These are phyloP conservation scores for Flaveria bidentis DNA, from an alignment of 129 eudicot species.

Conservation along the genomic window DNA sequence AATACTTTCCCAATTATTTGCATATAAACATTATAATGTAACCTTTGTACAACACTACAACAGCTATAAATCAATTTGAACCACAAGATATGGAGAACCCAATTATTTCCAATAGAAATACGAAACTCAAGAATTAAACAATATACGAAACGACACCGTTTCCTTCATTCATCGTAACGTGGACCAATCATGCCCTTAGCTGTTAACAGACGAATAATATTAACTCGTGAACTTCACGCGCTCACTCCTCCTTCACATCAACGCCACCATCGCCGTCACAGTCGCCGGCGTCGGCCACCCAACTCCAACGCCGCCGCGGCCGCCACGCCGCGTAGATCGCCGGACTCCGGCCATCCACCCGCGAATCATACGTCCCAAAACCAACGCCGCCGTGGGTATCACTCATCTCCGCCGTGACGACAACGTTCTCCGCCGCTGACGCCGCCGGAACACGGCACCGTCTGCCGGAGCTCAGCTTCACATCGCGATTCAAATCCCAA, in stretches of 20 bases:
- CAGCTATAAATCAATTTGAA: background rate
- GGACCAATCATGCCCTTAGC: constrained; percentile 27
- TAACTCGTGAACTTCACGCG: constrained; percentile 15
- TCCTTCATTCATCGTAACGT: constrained; percentile 13
- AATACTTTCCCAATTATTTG: too few species aligned
- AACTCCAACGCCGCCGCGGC: constrained; percentile 33
- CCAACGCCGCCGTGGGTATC: constrained; percentile 34
- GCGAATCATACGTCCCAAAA: constrained; percentile 49
- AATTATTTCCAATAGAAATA: constrained; percentile 29
- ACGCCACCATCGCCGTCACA: constrained; percentile 1
- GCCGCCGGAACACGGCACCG: constrained; percentile 23
- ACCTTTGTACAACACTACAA: constrained; percentile 7
- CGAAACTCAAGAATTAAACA: constrained; percentile 31
- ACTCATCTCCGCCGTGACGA: constrained; percentile 44
- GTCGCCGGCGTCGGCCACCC: constrained; percentile 35
- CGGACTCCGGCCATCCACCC: constrained; percentile 44
- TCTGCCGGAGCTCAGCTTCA: constrained; percentile 31
- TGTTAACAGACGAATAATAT: background rate
- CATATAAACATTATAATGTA: background rate
- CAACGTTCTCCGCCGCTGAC: constrained; percentile 32
- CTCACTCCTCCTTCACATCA: constrained; percentile 42
- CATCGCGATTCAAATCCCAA: constrained; percentile 45
- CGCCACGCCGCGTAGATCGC: constrained; percentile 63
- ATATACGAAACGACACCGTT: constrained; percentile 28
- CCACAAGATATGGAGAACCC: constrained; percentile 23